Percentiles rank a stretch among this genome's conserved stretches.
Evolutionary conservation across 139 green algal genomes (phyloP).

Genomic region (Chlamydomonas sphaeroides): DNA sequence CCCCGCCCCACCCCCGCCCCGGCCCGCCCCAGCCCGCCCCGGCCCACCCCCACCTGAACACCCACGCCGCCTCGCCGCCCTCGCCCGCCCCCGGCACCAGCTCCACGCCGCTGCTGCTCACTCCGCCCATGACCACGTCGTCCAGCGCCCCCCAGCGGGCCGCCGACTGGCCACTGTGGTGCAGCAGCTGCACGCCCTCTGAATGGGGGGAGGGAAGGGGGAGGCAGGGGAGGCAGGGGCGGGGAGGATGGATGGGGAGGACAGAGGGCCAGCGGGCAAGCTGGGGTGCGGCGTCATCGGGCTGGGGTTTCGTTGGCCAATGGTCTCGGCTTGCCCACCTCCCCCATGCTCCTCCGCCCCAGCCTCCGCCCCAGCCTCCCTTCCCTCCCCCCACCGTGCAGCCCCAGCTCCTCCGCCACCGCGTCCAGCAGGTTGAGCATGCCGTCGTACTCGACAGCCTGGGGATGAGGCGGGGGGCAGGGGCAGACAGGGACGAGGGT

Average conservation of each 20-base stretch:
- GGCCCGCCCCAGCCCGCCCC: not conserved
- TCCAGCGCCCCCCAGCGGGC: constrained; percentile 85
- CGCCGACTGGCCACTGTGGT: not conserved
- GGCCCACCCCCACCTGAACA: constrained; percentile 61
- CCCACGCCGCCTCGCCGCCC: constrained; percentile 60
- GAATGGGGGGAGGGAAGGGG: not conserved
- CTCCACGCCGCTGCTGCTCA: constrained; percentile 61
- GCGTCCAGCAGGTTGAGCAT: constrained; percentile 67
- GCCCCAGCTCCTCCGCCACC: constrained; percentile 45
- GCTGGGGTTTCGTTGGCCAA: too few species aligned
- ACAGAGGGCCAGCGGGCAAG: too few species aligned
- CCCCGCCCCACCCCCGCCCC: not conserved
- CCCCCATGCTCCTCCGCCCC: too few species aligned
- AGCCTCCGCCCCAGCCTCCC: not conserved
- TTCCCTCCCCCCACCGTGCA: not conserved
- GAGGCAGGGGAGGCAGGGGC: not conserved
- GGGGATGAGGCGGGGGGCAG: not conserved
- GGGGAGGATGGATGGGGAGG: not conserved
- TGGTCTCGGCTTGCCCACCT: too few species aligned
- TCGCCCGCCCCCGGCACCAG: constrained; percentile 68
- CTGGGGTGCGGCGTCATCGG: too few species aligned
- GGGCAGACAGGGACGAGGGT: constrained; percentile 5
- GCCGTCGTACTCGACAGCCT: constrained; percentile 45
- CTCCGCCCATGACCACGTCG: constrained; percentile 97
- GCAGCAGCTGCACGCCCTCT: constrained; percentile 34